Conservation (phyloP, 192 early-diverging fungal species). For the Coemansia sp. region DNA sequence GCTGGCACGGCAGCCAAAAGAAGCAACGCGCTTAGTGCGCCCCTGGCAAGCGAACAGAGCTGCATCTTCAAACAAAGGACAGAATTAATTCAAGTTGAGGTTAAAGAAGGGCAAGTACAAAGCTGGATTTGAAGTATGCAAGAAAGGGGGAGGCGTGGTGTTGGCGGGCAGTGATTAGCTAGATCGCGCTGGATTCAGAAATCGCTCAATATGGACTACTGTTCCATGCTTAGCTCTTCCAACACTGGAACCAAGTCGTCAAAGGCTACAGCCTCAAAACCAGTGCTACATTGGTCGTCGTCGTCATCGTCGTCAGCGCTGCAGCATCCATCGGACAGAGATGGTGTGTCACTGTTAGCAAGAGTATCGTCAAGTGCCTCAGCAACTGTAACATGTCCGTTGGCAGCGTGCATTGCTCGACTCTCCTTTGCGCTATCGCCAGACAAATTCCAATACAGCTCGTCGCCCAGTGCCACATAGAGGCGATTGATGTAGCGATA, state of each 20-base stretch:
- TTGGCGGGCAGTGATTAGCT: neutral
- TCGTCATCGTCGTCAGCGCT: conserved; percentile 1
- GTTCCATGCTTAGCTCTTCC: neutral
- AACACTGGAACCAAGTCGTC: neutral
- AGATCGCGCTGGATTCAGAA: neutral
- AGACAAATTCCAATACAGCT: conserved; percentile 16
- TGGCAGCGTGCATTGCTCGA: neutral
- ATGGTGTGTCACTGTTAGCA: neutral
- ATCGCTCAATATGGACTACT: neutral
- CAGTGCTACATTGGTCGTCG: neutral
- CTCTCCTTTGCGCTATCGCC: conserved; percentile 1
- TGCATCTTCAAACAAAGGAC: conserved; percentile 7
- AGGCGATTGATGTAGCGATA: conserved; percentile 48
- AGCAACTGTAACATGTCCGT: neutral
- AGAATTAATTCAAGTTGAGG: neutral
- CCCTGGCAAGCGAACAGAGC: conserved; percentile 34
- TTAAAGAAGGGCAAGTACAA: neutral
- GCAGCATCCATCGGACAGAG: neutral
- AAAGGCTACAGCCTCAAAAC: neutral
- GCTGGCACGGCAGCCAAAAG: conserved; percentile 13
- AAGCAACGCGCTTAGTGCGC: conserved; percentile 21
- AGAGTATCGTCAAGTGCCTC: neutral
- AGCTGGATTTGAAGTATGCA: neutral
- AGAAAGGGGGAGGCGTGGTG: neutral
- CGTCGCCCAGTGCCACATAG: conserved; percentile 14